Base-by-base conservation (phyloP, 1,139 yeast genomes). In the Nakaseomyces nivariensis region DNA sequence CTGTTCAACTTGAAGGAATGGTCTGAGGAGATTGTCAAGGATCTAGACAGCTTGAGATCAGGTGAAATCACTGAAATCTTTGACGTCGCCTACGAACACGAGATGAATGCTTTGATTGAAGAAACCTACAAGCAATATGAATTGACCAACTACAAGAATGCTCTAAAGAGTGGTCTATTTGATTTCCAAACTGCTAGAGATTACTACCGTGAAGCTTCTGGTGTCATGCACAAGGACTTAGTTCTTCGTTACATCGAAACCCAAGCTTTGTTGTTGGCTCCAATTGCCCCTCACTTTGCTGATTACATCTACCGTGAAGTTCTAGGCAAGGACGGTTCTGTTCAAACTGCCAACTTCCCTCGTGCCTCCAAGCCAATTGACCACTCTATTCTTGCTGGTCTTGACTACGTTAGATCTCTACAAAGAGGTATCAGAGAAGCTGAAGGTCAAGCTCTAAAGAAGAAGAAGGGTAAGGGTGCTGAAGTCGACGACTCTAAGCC, bases 111-210 rank as follows among this genome's bases (percentile, higher is more conserved):
- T 52, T 78, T 92, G 67, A 78, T 89, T 56, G 85, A 81, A 67
- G 79, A 79, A 62, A 77, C 96, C 33, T 78, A 78, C 67, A 77
- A 77, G 55, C 82, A 81, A 58, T 92, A 85, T 67, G 75, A 75
- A 33, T 73, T 71, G 51, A 86, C 97, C 44, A 78, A 82, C 64
- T 92, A 84, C 75, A 92, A 92, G 73, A 79, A 80, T 54, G 98
- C 96, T 22, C 79, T 92, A 67, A 90, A 92, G 72, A 75, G 75
- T 48, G 97, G 97, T 58, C 78, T 92, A 60, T 94, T 92, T 62
- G 98, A 94, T 68, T 85, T 82, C 77, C 97, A 89, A 73, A 78
- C 89, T 54, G 82, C 97, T 27, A 85, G 98, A 72, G 99, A 94
- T 71, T 89, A 85, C 72, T 92, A 92, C 73, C 84, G 98, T 72